phyloP scores from a whole-genome alignment of 345 rosid genomes.

The Linum tenue region DNA sequence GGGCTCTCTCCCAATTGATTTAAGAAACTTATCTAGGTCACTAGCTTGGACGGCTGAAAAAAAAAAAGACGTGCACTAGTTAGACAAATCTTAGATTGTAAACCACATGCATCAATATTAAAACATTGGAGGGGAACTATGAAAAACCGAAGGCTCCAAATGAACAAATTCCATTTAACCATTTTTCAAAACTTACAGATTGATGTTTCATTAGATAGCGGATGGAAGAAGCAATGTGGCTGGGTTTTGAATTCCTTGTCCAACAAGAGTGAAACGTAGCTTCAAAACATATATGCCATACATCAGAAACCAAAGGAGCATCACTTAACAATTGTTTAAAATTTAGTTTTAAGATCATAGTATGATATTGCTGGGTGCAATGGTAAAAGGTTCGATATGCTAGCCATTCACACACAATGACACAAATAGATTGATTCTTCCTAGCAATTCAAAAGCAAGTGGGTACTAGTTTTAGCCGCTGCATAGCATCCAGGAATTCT shows the following conservation, averaged over 20 bases:
- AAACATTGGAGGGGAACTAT: neutral
- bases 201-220: conserved; percentile 70
- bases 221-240: conserved; percentile 71
- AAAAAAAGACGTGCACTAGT: neutral
- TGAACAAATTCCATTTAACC: neutral
- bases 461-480: no score
- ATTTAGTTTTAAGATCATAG: no score
- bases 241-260: conserved; percentile 63
- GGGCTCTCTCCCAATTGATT: conserved; percentile 58
- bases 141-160: neutral
- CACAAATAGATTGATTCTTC: no score
- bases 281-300: conserved; percentile 19
- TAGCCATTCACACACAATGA: no score
- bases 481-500: no score
- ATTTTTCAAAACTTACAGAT: conserved; percentile 40
- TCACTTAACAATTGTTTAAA: no score
- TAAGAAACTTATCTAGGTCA: conserved; percentile 69
- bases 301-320: neutral
- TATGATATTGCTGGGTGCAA: no score
- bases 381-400: no score
- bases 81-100: neutral
- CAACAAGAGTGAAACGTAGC: conserved; percentile 68
- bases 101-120: neutral
- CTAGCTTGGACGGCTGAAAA: conserved; percentile 48
- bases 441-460: no score